phyloP scores from a whole-genome alignment of 139 green algal genomes.

The Ettlia oleoabundans region DNA sequence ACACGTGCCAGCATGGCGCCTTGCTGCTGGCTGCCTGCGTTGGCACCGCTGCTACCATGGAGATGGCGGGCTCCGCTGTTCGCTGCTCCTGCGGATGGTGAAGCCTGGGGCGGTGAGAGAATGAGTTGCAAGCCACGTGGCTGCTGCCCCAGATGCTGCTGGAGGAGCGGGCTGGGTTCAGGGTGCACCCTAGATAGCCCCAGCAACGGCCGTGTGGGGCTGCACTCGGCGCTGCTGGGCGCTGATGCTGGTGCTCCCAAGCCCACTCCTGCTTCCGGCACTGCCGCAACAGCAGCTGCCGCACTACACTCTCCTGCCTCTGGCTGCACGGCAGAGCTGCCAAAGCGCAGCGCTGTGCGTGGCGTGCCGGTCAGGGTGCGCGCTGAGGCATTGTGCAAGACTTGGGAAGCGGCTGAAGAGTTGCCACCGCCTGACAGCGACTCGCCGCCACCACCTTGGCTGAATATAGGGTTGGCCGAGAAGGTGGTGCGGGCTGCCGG shows the following conservation, averaged over 20 bases:
- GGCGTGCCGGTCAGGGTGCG: constrained; percentile 2
- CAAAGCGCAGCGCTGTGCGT: constrained; percentile 9
- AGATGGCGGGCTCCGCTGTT: neutral
- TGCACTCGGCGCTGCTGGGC: neutral
- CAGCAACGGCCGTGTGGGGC: neutral
- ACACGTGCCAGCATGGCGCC: constrained; percentile 3
- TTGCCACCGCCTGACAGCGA: neutral
- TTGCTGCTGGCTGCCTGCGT: neutral
- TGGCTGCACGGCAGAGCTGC: neutral
- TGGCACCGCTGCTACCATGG: neutral
- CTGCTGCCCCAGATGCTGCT: neutral
- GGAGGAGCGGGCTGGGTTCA: neutral
- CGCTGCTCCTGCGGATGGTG: neutral
- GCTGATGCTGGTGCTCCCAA: neutral
- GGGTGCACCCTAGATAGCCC: neutral
- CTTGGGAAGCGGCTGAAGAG: too few species aligned
- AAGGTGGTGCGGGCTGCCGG: too few species aligned
- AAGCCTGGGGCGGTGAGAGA: neutral
- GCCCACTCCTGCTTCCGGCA: neutral
- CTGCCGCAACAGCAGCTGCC: neutral
- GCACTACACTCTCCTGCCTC: neutral
- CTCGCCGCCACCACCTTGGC: neutral
- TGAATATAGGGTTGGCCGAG: constrained; percentile 24
- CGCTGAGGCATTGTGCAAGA: neutral
- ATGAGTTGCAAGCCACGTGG: neutral